Conservation (phyloP, 179 eudicot species). For the Heliamphora pulchella region DNA sequence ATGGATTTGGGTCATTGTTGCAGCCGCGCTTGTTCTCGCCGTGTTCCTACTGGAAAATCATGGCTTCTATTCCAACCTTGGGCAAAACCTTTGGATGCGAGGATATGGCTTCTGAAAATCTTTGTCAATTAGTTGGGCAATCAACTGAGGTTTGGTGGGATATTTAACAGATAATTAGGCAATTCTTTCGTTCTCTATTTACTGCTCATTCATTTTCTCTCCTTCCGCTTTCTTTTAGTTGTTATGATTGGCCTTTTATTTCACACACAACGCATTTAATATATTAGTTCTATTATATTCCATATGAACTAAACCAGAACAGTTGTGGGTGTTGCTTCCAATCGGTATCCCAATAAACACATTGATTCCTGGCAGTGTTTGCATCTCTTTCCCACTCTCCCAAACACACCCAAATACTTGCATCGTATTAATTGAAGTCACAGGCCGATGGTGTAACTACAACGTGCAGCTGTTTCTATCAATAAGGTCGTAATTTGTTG, state of each 20-base stretch:
- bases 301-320: conserved; percentile 15
- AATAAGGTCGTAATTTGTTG: neutral
- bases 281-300: conserved; percentile 8
- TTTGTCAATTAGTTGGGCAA: conserved; percentile 6
- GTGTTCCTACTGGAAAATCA: conserved; percentile 30
- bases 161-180: neutral
- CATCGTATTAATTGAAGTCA: neutral
- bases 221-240: conserved; percentile 4
- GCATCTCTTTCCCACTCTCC: neutral
- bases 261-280: conserved; percentile 3
- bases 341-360: conserved; percentile 1
- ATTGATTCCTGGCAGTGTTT: neutral
- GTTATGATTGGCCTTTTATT: conserved; percentile 1
- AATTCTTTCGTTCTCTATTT: neutral
- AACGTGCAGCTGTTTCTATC: neutral
- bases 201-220: neutral
- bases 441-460: neutral
- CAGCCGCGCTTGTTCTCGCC: conserved; percentile 28
- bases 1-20: conserved; percentile 44
- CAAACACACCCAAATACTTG: neutral
- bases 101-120: conserved; percentile 13
- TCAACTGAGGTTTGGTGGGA: conserved; percentile 1
- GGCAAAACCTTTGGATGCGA: conserved; percentile 11
- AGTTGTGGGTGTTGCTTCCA: conserved; percentile 12
- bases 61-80: conserved; percentile 27